phyloP scores from a whole-genome alignment of 306 rosid species.

The Glycine soja region DNA sequence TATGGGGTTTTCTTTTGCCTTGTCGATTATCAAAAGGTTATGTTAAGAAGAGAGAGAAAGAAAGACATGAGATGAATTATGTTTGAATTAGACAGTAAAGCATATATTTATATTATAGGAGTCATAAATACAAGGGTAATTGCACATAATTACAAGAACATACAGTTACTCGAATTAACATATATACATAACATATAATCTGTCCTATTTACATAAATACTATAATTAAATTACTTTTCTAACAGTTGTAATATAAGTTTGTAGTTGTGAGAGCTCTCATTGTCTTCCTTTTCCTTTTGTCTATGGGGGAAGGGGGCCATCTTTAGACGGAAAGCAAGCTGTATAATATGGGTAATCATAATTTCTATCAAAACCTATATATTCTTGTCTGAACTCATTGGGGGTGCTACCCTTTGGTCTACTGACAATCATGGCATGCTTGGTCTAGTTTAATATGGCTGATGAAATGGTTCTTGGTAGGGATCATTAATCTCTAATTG shows the following conservation, averaged over 20 bases:
- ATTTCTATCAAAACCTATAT: neutral
- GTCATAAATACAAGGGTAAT: neutral
- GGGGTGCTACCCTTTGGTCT: no score
- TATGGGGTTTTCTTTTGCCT: conserved; percentile 23
- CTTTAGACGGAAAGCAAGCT: neutral
- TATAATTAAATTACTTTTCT: neutral
- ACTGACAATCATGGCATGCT: no score
- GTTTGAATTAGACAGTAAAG: neutral
- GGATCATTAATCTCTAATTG: neutral
- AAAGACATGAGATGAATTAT: neutral
- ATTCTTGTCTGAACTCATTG: neutral
- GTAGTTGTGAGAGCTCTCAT: neutral
- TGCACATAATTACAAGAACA: neutral
- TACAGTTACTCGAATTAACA: neutral
- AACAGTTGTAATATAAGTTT: no score
- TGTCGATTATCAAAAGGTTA: neutral
- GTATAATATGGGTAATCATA: neutral
- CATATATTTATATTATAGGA: neutral
- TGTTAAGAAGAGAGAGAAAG: neutral
- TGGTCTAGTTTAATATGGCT: no score
- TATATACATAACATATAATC: neutral
- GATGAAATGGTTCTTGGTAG: neutral
- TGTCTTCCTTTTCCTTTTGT: neutral
- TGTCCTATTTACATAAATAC: neutral
- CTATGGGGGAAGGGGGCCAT: neutral